Percentiles rank a stretch among this genome's conserved stretches.
Conservation (phyloP, 2,329 filamentous ascomycete species). For the Clonostachys solani region DNA sequence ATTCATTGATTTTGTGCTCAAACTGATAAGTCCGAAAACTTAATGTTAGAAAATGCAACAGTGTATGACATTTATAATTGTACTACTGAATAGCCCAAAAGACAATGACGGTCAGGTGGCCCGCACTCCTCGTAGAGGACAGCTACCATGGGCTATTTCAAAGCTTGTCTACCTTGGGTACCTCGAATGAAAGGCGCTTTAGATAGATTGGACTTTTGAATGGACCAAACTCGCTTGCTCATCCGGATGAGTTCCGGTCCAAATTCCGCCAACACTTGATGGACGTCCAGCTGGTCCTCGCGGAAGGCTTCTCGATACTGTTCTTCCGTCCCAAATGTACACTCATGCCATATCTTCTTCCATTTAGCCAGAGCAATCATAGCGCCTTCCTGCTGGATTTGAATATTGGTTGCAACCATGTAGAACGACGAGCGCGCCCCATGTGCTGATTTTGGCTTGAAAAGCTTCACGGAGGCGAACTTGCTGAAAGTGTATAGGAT, state of each 20-base stretch:
- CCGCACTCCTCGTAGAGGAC: no score
- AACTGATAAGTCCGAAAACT: no score
- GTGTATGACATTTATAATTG: no score
- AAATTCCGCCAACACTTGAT: constrained; percentile 24
- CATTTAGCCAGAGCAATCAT: constrained; percentile 27
- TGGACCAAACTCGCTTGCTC: constrained; percentile 24
- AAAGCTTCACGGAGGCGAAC: constrained; percentile 35
- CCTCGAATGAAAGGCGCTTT: constrained; percentile 15
- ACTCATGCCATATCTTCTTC: constrained; percentile 29
- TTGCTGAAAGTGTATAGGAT: constrained; percentile 30
- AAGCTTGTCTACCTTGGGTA: no score
- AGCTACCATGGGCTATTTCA: no score
- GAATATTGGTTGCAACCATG: constrained; percentile 39
- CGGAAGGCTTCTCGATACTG: constrained; percentile 7
- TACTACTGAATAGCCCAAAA: no score
- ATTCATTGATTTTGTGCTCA: no score
- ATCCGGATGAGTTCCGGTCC: constrained; percentile 21
- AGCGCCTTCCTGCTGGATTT: constrained; percentile 22
- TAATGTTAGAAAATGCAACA: no score
- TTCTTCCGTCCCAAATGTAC: constrained; percentile 29
- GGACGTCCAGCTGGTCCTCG: constrained; percentile 1
- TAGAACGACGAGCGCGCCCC: constrained; percentile 46
- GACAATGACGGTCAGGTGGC: no score
- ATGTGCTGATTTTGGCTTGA: constrained; percentile 37
- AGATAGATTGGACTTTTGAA: constrained; percentile 22